phyloP scores from a whole-genome alignment of 352 stramenopile species.

The Pythium dissotocum region DNA sequence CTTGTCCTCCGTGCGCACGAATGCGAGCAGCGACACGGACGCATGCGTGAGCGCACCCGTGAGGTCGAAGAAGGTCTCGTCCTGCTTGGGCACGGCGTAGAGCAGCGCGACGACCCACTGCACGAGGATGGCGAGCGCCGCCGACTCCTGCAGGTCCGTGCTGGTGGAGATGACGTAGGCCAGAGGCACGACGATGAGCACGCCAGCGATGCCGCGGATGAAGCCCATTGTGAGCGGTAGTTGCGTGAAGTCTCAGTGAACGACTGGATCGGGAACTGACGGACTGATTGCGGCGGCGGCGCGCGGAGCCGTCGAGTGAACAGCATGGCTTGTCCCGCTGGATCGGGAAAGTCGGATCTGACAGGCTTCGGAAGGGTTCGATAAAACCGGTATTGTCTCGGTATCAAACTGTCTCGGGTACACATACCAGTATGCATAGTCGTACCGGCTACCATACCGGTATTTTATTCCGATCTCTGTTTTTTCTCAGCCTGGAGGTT shows the following conservation, averaged over 20 bases:
- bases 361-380: slow-evolving; percentile 17
- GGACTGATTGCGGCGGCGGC: background rate
- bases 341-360: slow-evolving; percentile 1
- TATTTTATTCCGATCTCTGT: background rate
- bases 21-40: slow-evolving; percentile 51
- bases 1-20: slow-evolving; percentile 27
- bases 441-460: slow-evolving; percentile 9
- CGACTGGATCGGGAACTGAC: background rate
- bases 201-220: slow-evolving; percentile 41
- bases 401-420: background rate
- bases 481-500: background rate
- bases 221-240: slow-evolving; percentile 33
- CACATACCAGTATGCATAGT: slow-evolving; percentile 6
- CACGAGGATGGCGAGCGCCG: slow-evolving; percentile 48
- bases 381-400: slow-evolving; percentile 3
- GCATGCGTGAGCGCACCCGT: slow-evolving; percentile 80
- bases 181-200: slow-evolving; percentile 40
- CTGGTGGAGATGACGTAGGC: slow-evolving; percentile 35
- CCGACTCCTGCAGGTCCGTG: slow-evolving; percentile 52
- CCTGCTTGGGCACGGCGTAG: slow-evolving; percentile 64
- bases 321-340: background rate
- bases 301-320: background rate
- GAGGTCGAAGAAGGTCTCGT: slow-evolving; percentile 84
- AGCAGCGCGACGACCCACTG: slow-evolving; percentile 68
- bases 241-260: background rate